A percentile compares a stretch with the other conserved stretches of the same genome.
These are phyloP conservation scores for Schizophyllum amplum DNA, from an alignment of 1,284 basidiomycete genomes.

Conservation along the genomic window DNA sequence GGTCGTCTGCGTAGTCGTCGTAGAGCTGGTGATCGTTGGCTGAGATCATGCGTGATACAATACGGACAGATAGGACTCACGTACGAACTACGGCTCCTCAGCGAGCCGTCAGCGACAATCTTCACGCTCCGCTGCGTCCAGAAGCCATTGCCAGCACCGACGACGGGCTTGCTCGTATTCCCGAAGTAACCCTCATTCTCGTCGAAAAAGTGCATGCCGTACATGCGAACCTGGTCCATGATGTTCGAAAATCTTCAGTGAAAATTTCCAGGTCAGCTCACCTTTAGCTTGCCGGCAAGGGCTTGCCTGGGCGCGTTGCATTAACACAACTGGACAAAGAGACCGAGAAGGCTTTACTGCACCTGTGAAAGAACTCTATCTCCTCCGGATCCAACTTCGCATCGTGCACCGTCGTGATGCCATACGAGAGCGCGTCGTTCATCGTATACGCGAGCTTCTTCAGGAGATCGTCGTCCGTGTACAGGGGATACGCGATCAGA, in stretches of 20 bases:
- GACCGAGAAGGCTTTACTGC: constrained; percentile 3
- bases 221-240: constrained; percentile 50
- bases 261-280: constrained; percentile 25
- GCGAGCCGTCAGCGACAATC: constrained; percentile 83
- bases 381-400: constrained; percentile 66
- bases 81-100: constrained; percentile 84
- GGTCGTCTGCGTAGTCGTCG: constrained; percentile 78
- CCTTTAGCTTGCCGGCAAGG: constrained; percentile 50
- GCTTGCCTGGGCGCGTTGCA: constrained; percentile 42
- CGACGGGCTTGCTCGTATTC: constrained; percentile 48
- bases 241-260: constrained; percentile 1
- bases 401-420: constrained; percentile 80
- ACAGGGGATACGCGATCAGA: constrained; percentile 51
- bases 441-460: constrained; percentile 59
- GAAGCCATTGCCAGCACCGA: constrained; percentile 47
- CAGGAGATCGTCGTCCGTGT: constrained; percentile 57
- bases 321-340: constrained; percentile 4
- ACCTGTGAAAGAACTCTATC: constrained; percentile 70
- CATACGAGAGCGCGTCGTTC: constrained; percentile 58
- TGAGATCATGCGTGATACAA: constrained; percentile 1
- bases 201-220: constrained; percentile 66
- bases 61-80: constrained; percentile 44
- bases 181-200: constrained; percentile 75
- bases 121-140: constrained; percentile 80
- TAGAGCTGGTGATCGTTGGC: constrained; percentile 42